Evolutionary conservation across 345 rosid species (phyloP).

Genomic region (Psidium guajava): DNA sequence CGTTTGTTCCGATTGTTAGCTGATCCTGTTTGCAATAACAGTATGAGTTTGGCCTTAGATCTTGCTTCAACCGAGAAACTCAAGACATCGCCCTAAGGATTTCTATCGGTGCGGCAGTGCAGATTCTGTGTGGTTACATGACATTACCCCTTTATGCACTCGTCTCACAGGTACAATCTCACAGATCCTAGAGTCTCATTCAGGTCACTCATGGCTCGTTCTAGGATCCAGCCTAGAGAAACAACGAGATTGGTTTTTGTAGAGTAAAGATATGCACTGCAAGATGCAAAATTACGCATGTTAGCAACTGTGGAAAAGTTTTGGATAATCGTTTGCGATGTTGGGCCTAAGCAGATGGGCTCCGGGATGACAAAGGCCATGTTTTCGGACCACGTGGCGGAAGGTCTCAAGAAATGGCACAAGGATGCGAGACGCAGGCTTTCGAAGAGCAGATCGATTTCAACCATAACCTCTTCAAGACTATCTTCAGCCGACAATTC

Average conservation of each 20-base stretch:
- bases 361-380: conserved; percentile 5
- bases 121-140: conserved; percentile 16
- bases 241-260: neutral
- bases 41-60: conserved; percentile 14
- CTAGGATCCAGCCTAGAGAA: neutral
- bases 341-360: conserved; percentile 12
- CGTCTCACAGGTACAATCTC: conserved; percentile 10
- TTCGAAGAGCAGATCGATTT: neutral
- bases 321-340: neutral
- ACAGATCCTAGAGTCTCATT: neutral
- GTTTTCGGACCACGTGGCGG: neutral
- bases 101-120: conserved; percentile 3
- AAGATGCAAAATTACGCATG: neutral
- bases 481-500: neutral
- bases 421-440: conserved; percentile 1
- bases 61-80: conserved; percentile 16
- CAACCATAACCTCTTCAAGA: neutral
- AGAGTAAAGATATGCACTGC: neutral
- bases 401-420: conserved; percentile 13
- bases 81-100: conserved; percentile 9
- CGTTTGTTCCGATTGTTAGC: neutral
- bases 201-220: neutral
- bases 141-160: conserved; percentile 23
- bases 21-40: neutral
- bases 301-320: neutral